Evolutionary conservation across 2,329 filamentous ascomycete genomes (phyloP).

Genomic region (Fusarium clavum): DNA sequence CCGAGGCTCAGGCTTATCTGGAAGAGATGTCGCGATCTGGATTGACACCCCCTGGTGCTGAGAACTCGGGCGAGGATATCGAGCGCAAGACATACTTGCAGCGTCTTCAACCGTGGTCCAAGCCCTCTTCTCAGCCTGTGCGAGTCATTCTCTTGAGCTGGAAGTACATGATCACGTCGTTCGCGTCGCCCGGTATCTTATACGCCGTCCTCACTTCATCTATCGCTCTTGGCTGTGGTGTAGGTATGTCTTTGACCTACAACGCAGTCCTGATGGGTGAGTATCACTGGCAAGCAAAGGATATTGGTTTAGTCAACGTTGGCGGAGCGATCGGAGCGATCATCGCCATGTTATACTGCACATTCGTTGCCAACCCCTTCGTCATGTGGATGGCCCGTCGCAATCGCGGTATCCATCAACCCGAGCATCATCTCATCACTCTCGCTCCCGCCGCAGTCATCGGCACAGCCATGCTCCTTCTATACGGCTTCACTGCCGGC

Average conservation of each 20-base stretch:
- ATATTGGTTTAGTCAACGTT: constrained; percentile 10
- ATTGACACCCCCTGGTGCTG: constrained; percentile 1
- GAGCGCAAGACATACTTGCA: constrained; percentile 7
- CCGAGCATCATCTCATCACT: constrained; percentile 33
- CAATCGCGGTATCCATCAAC: constrained; percentile 25
- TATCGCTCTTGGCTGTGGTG: constrained; percentile 11
- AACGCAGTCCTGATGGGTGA: constrained; percentile 12
- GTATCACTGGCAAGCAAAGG: constrained; percentile 17
- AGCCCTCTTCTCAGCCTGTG: neutral
- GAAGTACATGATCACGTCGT: constrained; percentile 13
- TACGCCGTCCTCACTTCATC: constrained; percentile 13
- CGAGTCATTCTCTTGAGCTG: constrained; percentile 12
- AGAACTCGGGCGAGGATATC: neutral
- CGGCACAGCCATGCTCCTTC: constrained; percentile 24
- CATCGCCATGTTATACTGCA: constrained; percentile 15
- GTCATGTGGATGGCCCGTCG: constrained; percentile 32
- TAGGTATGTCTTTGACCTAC: constrained; percentile 16
- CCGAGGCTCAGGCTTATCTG: constrained; percentile 13
- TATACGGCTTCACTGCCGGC: constrained; percentile 16
- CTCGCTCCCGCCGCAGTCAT: constrained; percentile 27
- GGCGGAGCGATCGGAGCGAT: constrained; percentile 6
- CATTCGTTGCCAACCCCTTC: constrained; percentile 10
- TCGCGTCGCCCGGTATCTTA: constrained; percentile 7
- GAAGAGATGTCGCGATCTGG: constrained; percentile 7
- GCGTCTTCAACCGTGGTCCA: constrained; percentile 19